These are phyloP conservation scores for Diaporthe citri DNA, from an alignment of 2,329 filamentous ascomycete species.

Conservation along the genomic window DNA sequence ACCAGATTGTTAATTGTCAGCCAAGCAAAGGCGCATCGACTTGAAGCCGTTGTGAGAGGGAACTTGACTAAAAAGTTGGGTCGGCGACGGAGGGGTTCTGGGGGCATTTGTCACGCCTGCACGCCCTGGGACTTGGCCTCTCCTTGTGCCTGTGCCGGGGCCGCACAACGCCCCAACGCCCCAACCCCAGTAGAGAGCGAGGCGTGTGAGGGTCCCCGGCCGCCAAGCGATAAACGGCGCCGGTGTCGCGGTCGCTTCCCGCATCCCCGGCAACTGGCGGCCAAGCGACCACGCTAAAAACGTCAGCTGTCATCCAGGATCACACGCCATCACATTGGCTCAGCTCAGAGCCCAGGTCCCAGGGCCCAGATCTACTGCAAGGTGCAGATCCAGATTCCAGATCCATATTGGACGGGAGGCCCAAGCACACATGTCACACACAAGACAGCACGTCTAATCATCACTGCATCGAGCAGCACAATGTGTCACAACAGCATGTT, in stretches of 20 bases:
- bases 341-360: not conserved
- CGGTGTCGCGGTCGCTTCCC: conserved; percentile 10
- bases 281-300: not conserved
- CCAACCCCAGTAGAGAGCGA: not conserved
- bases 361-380: not conserved
- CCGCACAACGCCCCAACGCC: not conserved
- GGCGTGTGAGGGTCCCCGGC: not conserved
- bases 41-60: not conserved
- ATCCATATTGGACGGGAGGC: not conserved
- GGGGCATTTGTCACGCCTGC: conserved; percentile 14
- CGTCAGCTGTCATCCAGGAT: not conserved
- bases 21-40: conserved; percentile 23
- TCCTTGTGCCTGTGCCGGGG: not conserved
- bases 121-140: not conserved
- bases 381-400: not conserved
- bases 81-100: not conserved
- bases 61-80: conserved; percentile 28
- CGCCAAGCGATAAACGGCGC: conserved; percentile 24
- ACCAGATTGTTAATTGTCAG: not conserved
- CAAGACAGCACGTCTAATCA: not conserved
- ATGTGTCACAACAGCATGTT: not conserved
- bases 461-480: not conserved
- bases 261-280: conserved; percentile 9
- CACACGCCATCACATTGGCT: not conserved
- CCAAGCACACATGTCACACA: not conserved